Evolutionary conservation across 805 yeast genomes (phyloP).

Genomic region (Candida patagonica): DNA sequence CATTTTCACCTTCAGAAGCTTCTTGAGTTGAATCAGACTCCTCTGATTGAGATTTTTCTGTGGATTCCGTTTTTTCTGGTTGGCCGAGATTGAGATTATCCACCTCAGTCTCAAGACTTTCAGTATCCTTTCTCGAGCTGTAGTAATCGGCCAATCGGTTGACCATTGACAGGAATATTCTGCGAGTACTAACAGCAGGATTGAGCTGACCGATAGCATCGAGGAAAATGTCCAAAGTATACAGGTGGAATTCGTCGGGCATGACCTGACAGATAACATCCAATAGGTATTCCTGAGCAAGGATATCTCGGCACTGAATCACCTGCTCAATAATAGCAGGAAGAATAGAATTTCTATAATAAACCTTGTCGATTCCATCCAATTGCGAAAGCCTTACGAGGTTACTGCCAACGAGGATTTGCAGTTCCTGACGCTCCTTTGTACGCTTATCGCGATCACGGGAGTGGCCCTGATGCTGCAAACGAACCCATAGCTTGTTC

Average conservation of each 20-base stretch:
- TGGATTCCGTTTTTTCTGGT: constrained; percentile 5
- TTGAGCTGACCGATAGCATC: constrained; percentile 56
- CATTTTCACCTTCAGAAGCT: constrained; percentile 1
- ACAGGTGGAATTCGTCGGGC: constrained; percentile 84
- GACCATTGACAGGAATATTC: constrained; percentile 59
- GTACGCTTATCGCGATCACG: constrained; percentile 66
- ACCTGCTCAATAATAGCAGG: constrained; percentile 84
- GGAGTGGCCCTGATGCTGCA: constrained; percentile 92
- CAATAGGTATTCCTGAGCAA: constrained; percentile 85
- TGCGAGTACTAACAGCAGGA: constrained; percentile 60
- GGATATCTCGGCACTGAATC: constrained; percentile 80
- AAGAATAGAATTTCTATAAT: constrained; percentile 43
- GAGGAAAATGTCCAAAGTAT: constrained; percentile 59
- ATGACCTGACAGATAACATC: constrained; percentile 92
- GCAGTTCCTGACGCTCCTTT: constrained; percentile 77
- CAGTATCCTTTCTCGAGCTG: constrained; percentile 17
- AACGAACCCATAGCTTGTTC: constrained; percentile 96
- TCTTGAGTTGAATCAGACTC: constrained; percentile 13
- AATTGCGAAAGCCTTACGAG: constrained; percentile 81
- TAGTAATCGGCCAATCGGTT: constrained; percentile 37
- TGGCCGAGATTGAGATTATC: constrained; percentile 8
- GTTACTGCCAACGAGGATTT: constrained; percentile 87
- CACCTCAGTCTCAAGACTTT: constrained; percentile 6
- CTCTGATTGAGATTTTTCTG: constrained; percentile 12
- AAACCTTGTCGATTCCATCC: constrained; percentile 49